Evolutionary conservation across 495 filamentous ascomycete genomes (phyloP), one percentile per base, ranked within the genome.

Genomic region (Achaetomiella virescens): DNA sequence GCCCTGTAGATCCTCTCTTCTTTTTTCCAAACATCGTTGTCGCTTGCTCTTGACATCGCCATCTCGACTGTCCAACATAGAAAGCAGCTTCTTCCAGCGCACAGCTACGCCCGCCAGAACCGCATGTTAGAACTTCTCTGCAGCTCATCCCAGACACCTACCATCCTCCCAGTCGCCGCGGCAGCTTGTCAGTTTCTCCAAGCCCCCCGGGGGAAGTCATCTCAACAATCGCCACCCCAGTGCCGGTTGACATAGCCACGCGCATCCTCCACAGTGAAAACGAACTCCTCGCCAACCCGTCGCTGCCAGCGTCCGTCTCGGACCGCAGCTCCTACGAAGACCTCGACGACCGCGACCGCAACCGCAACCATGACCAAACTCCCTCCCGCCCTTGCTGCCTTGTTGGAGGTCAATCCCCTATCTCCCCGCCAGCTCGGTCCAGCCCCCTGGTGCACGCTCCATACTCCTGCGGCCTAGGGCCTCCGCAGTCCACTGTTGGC

Each of bases 401-500:
- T n/a, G 11, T 9, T 1, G 11, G 27, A 33, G 17, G 12, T 11
- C 12, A 18, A 31, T 9, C 9, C 2, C 24, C 41, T 29, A 70
- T 56, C 63, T 64, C 17, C 86, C 84, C 63, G 89, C 85, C 63
- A 97, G 75, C 61, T 95, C 93, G 57, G 88, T 97, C 92, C 61
- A 97, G 77, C 41, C 85, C 84, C 63, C 27, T 9, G 5, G 9
- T 31, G 77, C 72, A 75, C 72, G 66, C 65, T 67, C 74, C 70
- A 71, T 75, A 85, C 71, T 95, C 91, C 70, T 96, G 90, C 21
- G 91, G 91, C 59, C 90, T 79, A 22, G 91, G 91, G 49, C 89
- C 65, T 95, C 91, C 21, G 76, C 77, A n/a, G 77, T 81, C 87
- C 90, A 91, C 60, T 83, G 80, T 25, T 77, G 74, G 22, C 29